Base-by-base conservation (phyloP, 805 yeast species). In the Candida pseudofarinosa region DNA sequence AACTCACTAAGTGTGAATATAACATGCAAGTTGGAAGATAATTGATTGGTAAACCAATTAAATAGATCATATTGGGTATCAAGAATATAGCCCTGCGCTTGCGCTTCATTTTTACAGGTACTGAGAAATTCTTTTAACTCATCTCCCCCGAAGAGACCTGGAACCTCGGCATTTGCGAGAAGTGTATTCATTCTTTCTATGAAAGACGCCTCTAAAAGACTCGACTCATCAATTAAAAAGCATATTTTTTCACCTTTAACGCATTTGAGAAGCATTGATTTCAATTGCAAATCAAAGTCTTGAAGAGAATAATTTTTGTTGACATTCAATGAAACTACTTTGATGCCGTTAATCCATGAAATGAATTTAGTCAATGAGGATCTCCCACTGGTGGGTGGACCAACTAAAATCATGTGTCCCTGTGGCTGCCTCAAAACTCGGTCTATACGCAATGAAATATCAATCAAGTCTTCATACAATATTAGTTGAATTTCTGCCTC, bases 121-220 rank as follows among this genome's bases (percentile, higher is more conserved):
- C 60, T 60, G 67, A 85, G 65, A 43, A 90, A 63, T 2, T 68
- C 45, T 0, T 63, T 64, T 39, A 68, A 74, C 6, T 86, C 90
- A 7, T 87, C 95, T 0, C 81, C 89, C 43, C 79, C 85, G 59
- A 88, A 91, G 12, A 91, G 65, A 3, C 96, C 97, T 0, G 97
- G 97, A 32, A 89, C 74, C 54, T 91, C 97, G 0, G 96, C 86
- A 60, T 91, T 91, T 0, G 97, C 97, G 32, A 91, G 71, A n/a
- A 91, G 65, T 0, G 96, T 87, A 53, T 91, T 91, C 93, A 91
- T 88, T 47, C 96, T 69, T 60, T 91, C 98, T 23, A 91, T 62
- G 55, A 90, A 91, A 0, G 93, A 71, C 0, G 95, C 72, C 28
- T 87, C 90, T 34, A 81, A 52, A 39, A 89, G 78, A 20, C 83